These are phyloP conservation scores for Mycena vitilis DNA, from an alignment of 768 basidiomycete genomes.

Conservation along the genomic window DNA sequence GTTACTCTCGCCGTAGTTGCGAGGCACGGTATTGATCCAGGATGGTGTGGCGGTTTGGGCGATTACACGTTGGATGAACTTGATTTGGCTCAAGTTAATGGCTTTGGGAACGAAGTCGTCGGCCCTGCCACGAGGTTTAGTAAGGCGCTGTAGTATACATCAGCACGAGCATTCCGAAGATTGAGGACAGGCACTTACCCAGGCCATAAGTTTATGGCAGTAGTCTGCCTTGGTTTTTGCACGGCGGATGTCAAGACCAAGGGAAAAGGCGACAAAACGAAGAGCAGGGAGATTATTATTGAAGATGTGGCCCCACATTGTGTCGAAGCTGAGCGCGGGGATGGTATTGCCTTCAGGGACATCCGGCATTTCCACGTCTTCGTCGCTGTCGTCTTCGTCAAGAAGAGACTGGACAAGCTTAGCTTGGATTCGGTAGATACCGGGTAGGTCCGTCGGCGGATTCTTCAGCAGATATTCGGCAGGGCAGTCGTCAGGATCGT, in stretches of 20 bases:
- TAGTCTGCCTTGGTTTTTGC: slow-evolving; percentile 24
- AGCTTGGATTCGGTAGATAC: slow-evolving; percentile 17
- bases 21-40: slow-evolving; percentile 36
- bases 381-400: slow-evolving; percentile 4
- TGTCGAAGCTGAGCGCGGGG: slow-evolving; percentile 20
- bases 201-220: slow-evolving; percentile 28
- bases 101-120: slow-evolving; percentile 17
- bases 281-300: slow-evolving; percentile 18
- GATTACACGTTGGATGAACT: slow-evolving; percentile 32
- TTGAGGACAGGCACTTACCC: slow-evolving; percentile 27
- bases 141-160: slow-evolving; percentile 25
- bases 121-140: slow-evolving; percentile 4
- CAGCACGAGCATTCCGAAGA: slow-evolving; percentile 9
- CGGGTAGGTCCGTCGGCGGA: slow-evolving; percentile 14
- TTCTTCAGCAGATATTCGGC: slow-evolving; percentile 20
- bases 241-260: slow-evolving; percentile 15
- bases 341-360: slow-evolving; percentile 21
- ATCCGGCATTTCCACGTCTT: slow-evolving; percentile 28
- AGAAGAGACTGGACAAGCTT: slow-evolving; percentile 26
- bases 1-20: slow-evolving; percentile 37
- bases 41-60: slow-evolving; percentile 28
- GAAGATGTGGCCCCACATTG: slow-evolving; percentile 13
- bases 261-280: slow-evolving; percentile 25
- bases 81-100: slow-evolving; percentile 27
- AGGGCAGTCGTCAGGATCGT: slow-evolving; percentile 27